Evolutionary conservation across 169 alveolate species (phyloP), one percentile per base, ranked within the genome.

Genomic region (Plasmodium knowlesi): DNA sequence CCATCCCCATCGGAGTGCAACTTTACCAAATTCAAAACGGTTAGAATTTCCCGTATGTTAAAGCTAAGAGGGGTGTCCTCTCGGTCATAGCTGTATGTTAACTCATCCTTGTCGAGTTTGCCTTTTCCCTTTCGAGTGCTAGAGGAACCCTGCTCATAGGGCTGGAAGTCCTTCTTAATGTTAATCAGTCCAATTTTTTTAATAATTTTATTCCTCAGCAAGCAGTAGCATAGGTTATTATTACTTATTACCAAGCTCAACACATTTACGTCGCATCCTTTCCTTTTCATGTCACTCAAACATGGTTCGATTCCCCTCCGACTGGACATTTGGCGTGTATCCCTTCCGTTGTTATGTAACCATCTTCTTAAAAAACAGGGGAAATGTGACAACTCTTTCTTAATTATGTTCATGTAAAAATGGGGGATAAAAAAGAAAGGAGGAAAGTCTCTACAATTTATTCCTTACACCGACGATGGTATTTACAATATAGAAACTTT

Each of bases 101-200:
- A 78, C 22, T 67, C 57, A 12, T 43, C 61, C 41, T 85, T 73
- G 30, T 89, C 78, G 25, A 5, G 14, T 1, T 54, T 39, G 9
- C 16, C 39, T 71, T 54, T 79, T 37, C 74, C 32, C 12, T 61
- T 89, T 28, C 34, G 57, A 41, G 81, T 67, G 39, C 25, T 67
- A 19, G 61, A n/a, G 46, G 57, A 16, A 57, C 72, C 34, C 43
- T 83, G 61, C n/a, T 89, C 54, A 89, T 89, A 72, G 19, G 94
- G 71, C 79, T 78, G 72, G 53, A 57, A 34, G 39, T 89, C 94
- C 72, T 89, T 89, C 82, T 89, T 89, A 37, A 89, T 89, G 43
- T 89, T 89, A 28, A 89, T 89, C 46, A 89, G 57, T 14, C 94
- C 94, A 12, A 89, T 89, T 34, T 89, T 89, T 89, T 89, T 89